Base-by-base conservation (phyloP, 1,139 yeast species). In the Suhomyces bolitotheri region DNA sequence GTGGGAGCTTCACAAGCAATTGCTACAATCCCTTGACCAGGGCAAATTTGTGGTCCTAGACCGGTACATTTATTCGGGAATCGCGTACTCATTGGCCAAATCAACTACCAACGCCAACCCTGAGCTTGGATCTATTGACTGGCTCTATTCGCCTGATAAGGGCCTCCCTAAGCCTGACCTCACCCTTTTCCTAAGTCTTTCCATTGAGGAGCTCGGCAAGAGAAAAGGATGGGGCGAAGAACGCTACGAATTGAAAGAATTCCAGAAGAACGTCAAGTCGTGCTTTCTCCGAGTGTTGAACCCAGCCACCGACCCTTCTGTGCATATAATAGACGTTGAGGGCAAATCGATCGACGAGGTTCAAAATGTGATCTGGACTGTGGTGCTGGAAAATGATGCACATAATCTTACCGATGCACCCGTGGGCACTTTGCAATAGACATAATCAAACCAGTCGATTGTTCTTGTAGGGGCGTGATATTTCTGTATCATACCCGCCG, bases 191-290 rank as follows among this genome's bases (percentile, higher is more conserved):
- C 64, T 94, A 40, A 82, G 88, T 16, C 74, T 88, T 32, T 70
- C 69, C 17, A 51, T 68, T 25, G 71, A 66, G 2, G 82, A 78
- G 22, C 62, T 72, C 29, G 53, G 64, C 12, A 50, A 58, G 10
- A 70, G 98, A 38, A 80, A 78, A 13, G 95, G 95, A 1, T 94
- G 85, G 70, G 99, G 99, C 14, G 82, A 80, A 16, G 99, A 94
- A 60, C 66, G 97, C 38, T 94, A 94, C 60, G 99, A 94, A 55
- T 73, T 72, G 27, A 58, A 62, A 7, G 80, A 74, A 36, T 85
- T 92, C 55, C 99, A 94, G 56, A 58, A 64, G 14, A 64, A 65
- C 27, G 99, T 94, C 4, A 76, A 79, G 41, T 36, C 53, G 9
- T 67, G 79, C 46, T 92, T 90, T 53, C 61, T 72, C 36, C 48